Evolutionary conservation across 345 rosid genomes (phyloP).

Genomic region (Moricandia moricandioides): DNA sequence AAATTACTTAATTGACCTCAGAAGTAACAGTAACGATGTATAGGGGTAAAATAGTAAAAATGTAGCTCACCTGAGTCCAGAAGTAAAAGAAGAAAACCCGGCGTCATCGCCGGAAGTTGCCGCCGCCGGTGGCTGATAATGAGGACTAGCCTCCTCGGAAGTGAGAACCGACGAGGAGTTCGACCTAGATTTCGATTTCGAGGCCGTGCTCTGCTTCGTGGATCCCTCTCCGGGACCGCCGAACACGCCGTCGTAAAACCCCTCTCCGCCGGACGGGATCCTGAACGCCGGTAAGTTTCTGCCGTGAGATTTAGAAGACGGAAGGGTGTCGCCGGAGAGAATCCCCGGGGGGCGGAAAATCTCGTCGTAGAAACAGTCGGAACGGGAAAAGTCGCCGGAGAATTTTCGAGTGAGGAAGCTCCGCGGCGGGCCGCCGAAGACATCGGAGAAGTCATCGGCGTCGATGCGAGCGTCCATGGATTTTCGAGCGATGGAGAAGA

Average conservation of each 20-base stretch:
- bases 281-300: slow-evolving; percentile 62
- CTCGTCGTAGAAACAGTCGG: slow-evolving; percentile 63
- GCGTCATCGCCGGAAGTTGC: slow-evolving; percentile 54
- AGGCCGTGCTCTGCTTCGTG: slow-evolving; percentile 30
- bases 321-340: slow-evolving; percentile 10
- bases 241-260: slow-evolving; percentile 66
- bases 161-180: slow-evolving; percentile 77
- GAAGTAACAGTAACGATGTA: no score
- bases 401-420: slow-evolving; percentile 58
- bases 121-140: no score
- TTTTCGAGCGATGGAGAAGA: slow-evolving; percentile 49
- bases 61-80: slow-evolving; percentile 67
- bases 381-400: slow-evolving; percentile 55
- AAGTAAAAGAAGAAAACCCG: slow-evolving; percentile 68
- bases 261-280: slow-evolving; percentile 55
- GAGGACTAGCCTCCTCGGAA: slow-evolving; percentile 83
- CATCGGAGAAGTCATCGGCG: slow-evolving; percentile 76
- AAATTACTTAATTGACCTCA: background rate
- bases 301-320: slow-evolving; percentile 44
- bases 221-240: slow-evolving; percentile 50
- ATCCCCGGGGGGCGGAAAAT: slow-evolving; percentile 53
- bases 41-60: slow-evolving; percentile 3
- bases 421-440: slow-evolving; percentile 88
- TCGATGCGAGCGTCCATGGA: slow-evolving; percentile 45
- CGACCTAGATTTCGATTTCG: slow-evolving; percentile 41